A percentile compares a stretch with the other conserved stretches of the same genome.
Evolutionary conservation across 768 basidiomycete genomes (phyloP).

Genomic region (Leccinum variicolor): DNA sequence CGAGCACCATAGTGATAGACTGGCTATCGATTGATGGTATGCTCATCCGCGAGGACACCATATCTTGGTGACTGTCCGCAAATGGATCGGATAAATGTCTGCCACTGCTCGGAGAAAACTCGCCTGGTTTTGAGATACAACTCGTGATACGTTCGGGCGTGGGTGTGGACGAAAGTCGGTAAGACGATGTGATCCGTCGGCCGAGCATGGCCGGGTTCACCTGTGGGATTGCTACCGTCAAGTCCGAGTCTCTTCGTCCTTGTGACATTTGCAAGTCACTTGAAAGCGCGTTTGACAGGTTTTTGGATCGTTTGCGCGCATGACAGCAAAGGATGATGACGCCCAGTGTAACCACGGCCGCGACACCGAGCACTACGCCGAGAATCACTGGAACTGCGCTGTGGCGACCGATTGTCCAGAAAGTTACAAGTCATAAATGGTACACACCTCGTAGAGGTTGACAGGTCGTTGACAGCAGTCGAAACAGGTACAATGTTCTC

Average conservation of each 20-base stretch:
- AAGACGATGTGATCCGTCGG: neutral
- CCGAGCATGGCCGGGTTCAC: neutral
- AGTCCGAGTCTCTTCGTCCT: neutral
- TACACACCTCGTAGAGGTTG: constrained; percentile 10
- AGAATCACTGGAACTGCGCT: constrained; percentile 16
- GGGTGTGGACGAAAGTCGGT: neutral
- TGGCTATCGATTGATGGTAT: neutral
- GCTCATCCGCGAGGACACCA: constrained; percentile 13
- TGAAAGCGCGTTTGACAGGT: neutral
- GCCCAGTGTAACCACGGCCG: constrained; percentile 6
- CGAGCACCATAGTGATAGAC: neutral
- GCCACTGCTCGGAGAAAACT: constrained; percentile 10
- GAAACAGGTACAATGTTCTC: neutral
- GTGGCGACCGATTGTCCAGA: neutral
- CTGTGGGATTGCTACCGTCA: neutral
- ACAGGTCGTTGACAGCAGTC: neutral
- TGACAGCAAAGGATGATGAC: constrained; percentile 3
- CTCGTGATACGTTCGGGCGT: neutral
- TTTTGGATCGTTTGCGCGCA: neutral
- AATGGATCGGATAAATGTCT: constrained; percentile 17
- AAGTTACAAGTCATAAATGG: neutral
- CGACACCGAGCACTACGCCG: constrained; percentile 3
- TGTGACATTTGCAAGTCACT: neutral
- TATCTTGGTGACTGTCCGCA: constrained; percentile 4
- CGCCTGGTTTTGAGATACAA: neutral